Conservation (phyloP, 75 land plant species). For the Pseudotsuga menziesii region DNA sequence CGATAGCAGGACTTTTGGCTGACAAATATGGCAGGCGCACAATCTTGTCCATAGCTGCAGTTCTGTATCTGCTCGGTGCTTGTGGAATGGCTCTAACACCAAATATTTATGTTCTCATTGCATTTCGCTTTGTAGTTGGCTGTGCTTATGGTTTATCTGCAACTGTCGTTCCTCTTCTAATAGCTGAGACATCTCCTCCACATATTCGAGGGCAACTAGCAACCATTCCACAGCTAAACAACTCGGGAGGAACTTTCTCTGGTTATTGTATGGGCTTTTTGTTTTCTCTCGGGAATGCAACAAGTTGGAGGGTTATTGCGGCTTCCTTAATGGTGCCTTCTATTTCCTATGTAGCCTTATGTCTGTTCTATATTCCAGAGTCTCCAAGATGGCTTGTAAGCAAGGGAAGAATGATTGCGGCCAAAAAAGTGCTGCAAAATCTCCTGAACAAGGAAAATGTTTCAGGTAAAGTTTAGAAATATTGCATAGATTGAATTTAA, state of each 20-base stretch:
- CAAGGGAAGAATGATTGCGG: conserved; percentile 24
- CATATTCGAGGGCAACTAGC: conserved; percentile 25
- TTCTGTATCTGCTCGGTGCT: conserved; percentile 21
- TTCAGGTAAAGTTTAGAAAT: conserved; percentile 8
- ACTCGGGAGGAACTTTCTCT: conserved; percentile 19
- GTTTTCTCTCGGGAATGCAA: conserved; percentile 4
- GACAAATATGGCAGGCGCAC: conserved; percentile 40
- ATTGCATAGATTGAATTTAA: too few species aligned
- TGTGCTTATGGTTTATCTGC: conserved; percentile 18
- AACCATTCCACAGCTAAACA: conserved; percentile 25
- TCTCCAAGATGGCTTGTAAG: conserved; percentile 39
- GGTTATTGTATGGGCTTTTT: conserved; percentile 14
- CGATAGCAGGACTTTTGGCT: conserved; percentile 32
- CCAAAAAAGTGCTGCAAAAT: conserved; percentile 18
- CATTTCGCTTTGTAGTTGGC: conserved; percentile 11
- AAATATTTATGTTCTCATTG: conserved; percentile 2
- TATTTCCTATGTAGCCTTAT: conserved; percentile 14
- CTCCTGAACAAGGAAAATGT: conserved; percentile 26
- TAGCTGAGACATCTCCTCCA: conserved; percentile 27
- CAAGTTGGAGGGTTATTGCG: conserved; percentile 25
- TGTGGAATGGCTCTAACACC: conserved; percentile 16
- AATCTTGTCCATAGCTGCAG: conserved; percentile 24
- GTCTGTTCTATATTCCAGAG: conserved; percentile 21
- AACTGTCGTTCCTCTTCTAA: conserved; percentile 23
- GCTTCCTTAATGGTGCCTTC: conserved; percentile 13